Percentiles rank a stretch among this genome's conserved stretches.
These are phyloP conservation scores for Enterospora canceri DNA, from an alignment of 371 early-diverging fungal species.

Conservation along the genomic window DNA sequence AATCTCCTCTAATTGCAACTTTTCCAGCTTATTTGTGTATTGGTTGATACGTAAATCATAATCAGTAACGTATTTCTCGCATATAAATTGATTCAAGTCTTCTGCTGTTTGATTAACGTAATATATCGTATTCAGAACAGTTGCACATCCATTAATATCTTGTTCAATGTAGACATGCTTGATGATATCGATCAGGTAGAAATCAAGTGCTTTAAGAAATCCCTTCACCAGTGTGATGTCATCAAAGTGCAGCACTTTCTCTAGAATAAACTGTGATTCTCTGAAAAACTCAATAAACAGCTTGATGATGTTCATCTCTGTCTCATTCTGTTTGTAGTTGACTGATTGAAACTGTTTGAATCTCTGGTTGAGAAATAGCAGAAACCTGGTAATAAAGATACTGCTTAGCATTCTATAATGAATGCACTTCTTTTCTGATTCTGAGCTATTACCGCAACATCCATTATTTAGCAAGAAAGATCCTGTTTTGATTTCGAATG, in stretches of 20 bases:
- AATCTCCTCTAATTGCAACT: neutral
- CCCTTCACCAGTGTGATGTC: constrained; percentile 9
- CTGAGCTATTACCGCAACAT: constrained; percentile 9
- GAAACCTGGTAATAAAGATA: constrained; percentile 29
- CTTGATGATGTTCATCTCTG: constrained; percentile 24
- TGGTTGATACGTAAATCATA: neutral
- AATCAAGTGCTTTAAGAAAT: constrained; percentile 12
- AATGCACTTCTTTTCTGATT: constrained; percentile 1
- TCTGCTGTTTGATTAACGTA: constrained; percentile 23
- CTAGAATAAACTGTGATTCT: constrained; percentile 18
- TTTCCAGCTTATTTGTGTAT: constrained; percentile 3
- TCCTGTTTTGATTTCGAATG: constrained; percentile 24
- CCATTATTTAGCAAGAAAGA: constrained; percentile 1
- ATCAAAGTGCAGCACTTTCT: constrained; percentile 28
- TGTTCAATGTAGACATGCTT: neutral
- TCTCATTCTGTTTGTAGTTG: constrained; percentile 12
- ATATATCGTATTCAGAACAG: constrained; percentile 18
- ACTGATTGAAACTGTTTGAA: neutral
- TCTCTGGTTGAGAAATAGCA: constrained; percentile 9
- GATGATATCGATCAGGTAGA: constrained; percentile 3
- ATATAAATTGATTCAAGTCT: constrained; percentile 8
- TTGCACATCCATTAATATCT: neutral
- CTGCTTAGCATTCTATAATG: constrained; percentile 36
- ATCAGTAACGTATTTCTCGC: neutral
- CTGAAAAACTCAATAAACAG: constrained; percentile 35